Evolutionary conservation across 2,329 filamentous ascomycete genomes (phyloP), one percentile per base, ranked within the genome.

Genomic region (Paecilomyces fulvus): DNA sequence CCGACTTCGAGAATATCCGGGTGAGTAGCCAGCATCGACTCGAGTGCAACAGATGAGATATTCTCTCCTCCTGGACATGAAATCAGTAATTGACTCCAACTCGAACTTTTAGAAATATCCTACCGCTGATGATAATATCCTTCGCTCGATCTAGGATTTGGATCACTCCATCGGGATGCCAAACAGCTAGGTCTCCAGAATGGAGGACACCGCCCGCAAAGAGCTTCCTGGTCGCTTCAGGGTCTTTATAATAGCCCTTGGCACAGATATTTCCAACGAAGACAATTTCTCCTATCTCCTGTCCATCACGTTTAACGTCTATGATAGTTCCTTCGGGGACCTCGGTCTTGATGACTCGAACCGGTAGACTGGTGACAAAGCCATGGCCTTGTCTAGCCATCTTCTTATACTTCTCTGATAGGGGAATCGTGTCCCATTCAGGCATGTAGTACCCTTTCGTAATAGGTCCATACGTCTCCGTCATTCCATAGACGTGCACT

Each of bases 331-430:
- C 86, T 31, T 86, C 82, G 2, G 86, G 81, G 55, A 87, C 83
- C 14, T 90, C 88, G 0, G 85, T 82, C 77, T 92, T 92, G 73
- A 97, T 85, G 25, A 97, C 83, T 28, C 92, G 85, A 20, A 84
- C 85, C 0, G 91, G 89, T 52, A 95, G 78, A 62, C 86, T 90
- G 20, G 89, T 90, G 51, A 97, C 77, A 72, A 94, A 95, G 0
- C 91, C 92, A 71, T 96, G 90, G 0, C 92, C 94, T 73, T 99
- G 94, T 3, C 92, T 82, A 4, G 94, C 92, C 92, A 97, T 96
- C 65, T 84, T 87, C 60, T 83, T 83, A 67, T 92, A 99, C 70
- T 88, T 91, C 59, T 96, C 89, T 28, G 88, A 84, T 3, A 77
- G 62, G 0, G 88, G 82, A 0, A 96, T 77, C 0, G 71, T 67